These are phyloP conservation scores for Trichoderma sp. DNA, from an alignment of 2,329 filamentous ascomycete species.

Conservation along the genomic window DNA sequence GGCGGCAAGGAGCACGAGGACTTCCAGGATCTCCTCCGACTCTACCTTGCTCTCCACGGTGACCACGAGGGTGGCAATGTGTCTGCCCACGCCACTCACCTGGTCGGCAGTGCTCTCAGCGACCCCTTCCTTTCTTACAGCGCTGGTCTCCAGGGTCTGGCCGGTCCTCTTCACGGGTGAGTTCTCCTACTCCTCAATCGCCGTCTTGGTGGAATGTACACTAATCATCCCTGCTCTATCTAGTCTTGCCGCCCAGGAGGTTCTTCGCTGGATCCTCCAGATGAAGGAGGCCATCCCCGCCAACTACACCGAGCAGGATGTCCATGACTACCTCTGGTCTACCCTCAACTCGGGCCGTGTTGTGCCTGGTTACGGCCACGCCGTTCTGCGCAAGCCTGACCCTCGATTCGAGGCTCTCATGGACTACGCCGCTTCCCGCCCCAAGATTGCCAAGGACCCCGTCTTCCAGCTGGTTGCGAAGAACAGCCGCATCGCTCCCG, in stretches of 20 bases:
- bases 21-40: slow-evolving; percentile 89
- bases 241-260: slow-evolving; percentile 89
- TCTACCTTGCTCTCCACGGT: slow-evolving; percentile 94
- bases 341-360: slow-evolving; percentile 93
- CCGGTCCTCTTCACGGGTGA: slow-evolving; percentile 68
- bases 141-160: slow-evolving; percentile 90
- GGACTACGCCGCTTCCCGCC: slow-evolving; percentile 84
- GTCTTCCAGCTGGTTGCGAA: slow-evolving; percentile 92
- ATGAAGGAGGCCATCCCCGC: slow-evolving; percentile 88
- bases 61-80: slow-evolving; percentile 99
- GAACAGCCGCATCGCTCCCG: slow-evolving; percentile 87
- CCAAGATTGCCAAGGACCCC: slow-evolving; percentile 80
- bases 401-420: slow-evolving; percentile 95
- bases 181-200: slow-evolving; percentile 22
- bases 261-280: slow-evolving; percentile 91
- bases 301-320: slow-evolving; percentile 73
- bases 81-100: slow-evolving; percentile 89
- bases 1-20: slow-evolving; percentile 81
- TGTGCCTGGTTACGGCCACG: slow-evolving; percentile 92
- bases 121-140: slow-evolving; percentile 96
- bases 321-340: slow-evolving; percentile 86
- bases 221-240: background rate
- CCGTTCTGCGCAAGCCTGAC: slow-evolving; percentile 93
- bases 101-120: slow-evolving; percentile 90
- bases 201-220: no score